Evolutionary conservation across 2,329 filamentous ascomycete genomes (phyloP).

Genomic region (Teratosphaeria nubilosa): DNA sequence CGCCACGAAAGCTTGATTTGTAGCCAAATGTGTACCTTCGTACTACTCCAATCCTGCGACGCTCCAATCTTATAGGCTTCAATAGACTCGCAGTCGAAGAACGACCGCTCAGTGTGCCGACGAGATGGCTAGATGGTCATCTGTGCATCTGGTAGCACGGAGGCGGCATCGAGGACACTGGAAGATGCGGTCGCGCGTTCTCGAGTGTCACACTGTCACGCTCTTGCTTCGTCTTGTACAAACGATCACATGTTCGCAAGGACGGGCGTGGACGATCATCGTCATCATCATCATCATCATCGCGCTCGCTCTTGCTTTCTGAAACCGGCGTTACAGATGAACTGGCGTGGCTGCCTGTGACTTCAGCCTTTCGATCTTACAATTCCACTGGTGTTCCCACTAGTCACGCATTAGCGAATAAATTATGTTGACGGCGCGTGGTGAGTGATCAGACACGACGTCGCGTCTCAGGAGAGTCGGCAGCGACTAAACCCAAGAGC

Average conservation of each 20-base stretch:
- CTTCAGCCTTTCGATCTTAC: neutral
- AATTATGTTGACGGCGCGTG: too few relatives aligned
- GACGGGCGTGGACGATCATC: too few relatives aligned
- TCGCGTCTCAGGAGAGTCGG: neutral
- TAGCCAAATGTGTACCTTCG: neutral
- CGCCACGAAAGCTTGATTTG: neutral
- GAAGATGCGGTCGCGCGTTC: neutral
- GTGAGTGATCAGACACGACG: too few relatives aligned
- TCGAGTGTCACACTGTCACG: neutral
- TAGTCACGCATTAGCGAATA: neutral
- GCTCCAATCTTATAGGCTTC: too few relatives aligned
- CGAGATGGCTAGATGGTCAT: neutral
- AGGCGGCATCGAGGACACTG: neutral
- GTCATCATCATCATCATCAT: neutral
- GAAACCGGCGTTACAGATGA: neutral
- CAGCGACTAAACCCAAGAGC: neutral
- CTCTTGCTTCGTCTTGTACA: neutral
- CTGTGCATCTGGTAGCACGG: neutral
- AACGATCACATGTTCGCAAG: too few relatives aligned
- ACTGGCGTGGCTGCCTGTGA: neutral
- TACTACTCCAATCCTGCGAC: too few relatives aligned
- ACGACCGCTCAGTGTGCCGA: too few relatives aligned
- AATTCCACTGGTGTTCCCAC: too few relatives aligned
- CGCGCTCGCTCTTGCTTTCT: neutral
- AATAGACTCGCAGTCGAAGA: too few relatives aligned